Base-by-base conservation (phyloP, 257 asterid genomes). In the Marsdenia floribunda region DNA sequence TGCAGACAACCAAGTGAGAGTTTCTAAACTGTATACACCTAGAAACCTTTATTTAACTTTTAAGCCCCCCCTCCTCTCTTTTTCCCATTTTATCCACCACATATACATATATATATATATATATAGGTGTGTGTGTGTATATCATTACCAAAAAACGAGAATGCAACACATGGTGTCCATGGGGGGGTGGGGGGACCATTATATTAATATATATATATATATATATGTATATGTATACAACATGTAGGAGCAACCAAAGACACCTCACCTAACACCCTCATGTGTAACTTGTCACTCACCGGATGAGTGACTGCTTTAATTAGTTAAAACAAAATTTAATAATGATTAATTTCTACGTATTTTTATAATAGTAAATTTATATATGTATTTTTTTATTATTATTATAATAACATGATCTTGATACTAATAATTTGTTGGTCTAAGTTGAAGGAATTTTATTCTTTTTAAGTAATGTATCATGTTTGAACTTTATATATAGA, bases 141-240 rank as follows among this genome's bases (percentile, higher is more conserved):
- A 58, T 54, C 16, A 49, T 49, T 49, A 49, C 44, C 75, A 61
- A 57, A 75, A 54, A 67, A 78, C 68, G 54, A 80, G 73, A 81
- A 75, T 66, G 72, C 15, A 76, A 72, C 85, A 78, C 79, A 75
- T 82, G 80, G 71, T 59, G 53, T 44, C 73, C 73, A 15, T 67
- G 68, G 78, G 83, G n/a, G n/a, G n/a, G n/a, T n/a, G n/a, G n/a
- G n/a, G 87, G 81, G 76, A 83, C 86, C 57, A 21, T 38, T 54
- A 44, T 6, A 6, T 42, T 42, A 42, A 37, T 37, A 38, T 38
- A 38, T 38, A 38, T 38, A 38, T 38, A 38, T 38, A 38, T 38
- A 38, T 38, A 38, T 44, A 7, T 44, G 10, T 44, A 44, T 44
- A 3, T 9, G 26, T 54, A 53, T 37, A 29, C 24, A 37, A 73